Conservation (phyloP, 495 filamentous ascomycete genomes). For the Penicillium pulvis region DNA sequence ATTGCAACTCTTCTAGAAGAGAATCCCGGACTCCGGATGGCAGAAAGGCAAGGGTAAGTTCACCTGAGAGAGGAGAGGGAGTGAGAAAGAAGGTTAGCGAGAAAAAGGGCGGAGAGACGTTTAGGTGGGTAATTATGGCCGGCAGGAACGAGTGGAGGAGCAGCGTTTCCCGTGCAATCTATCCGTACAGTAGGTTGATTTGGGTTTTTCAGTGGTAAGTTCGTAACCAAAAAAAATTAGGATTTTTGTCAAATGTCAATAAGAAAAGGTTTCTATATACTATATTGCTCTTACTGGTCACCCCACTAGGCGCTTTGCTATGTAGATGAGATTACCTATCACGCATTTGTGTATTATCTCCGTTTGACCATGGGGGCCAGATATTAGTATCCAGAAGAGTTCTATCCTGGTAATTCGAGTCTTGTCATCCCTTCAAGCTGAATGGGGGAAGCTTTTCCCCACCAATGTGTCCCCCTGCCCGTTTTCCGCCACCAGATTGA, state of each 20-base stretch:
- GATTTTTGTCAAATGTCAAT: neutral
- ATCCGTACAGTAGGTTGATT: neutral
- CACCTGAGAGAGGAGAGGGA: conserved; percentile 9
- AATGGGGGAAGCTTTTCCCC: neutral
- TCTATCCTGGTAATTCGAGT: neutral
- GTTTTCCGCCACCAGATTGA: neutral
- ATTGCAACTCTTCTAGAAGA: neutral
- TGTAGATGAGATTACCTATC: too few species aligned
- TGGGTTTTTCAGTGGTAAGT: neutral
- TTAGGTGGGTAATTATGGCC: conserved; percentile 9
- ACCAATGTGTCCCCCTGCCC: neutral
- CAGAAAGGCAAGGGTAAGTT: neutral
- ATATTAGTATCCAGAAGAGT: neutral
- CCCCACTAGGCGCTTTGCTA: too few species aligned
- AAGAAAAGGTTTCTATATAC: neutral
- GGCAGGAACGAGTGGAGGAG: conserved; percentile 11
- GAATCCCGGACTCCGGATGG: neutral
- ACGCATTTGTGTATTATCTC: too few species aligned
- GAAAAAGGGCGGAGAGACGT: conserved; percentile 14
- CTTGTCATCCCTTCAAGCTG: neutral
- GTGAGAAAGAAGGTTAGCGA: conserved; percentile 21
- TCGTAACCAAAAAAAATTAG: neutral
- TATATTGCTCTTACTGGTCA: neutral
- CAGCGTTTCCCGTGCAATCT: conserved; percentile 3
- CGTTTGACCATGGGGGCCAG: too few species aligned